phyloP scores from a whole-genome alignment of 1,284 basidiomycete species.

The Cryptococcus jaspeensis region DNA sequence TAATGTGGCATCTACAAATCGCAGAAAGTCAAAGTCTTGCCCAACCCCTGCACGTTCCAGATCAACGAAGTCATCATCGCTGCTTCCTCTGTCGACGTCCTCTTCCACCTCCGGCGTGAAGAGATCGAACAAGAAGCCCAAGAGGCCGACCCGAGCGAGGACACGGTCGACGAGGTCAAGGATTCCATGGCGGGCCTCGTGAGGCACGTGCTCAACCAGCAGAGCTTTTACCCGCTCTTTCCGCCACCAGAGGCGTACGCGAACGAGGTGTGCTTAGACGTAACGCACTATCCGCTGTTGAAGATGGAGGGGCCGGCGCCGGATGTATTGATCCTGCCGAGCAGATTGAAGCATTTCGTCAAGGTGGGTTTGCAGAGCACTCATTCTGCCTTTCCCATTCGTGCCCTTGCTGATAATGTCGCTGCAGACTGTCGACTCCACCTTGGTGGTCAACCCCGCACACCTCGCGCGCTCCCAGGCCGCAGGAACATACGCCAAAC shows the following conservation, averaged over 20 bases:
- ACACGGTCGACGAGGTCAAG: conserved; percentile 49
- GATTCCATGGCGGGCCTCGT: conserved; percentile 78
- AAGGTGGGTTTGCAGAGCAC: conserved; percentile 60
- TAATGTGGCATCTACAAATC: background rate
- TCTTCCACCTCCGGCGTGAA: conserved; percentile 85
- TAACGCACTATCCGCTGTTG: conserved; percentile 62
- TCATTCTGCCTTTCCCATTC: background rate
- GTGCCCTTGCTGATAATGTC: background rate
- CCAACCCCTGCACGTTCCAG: conserved; percentile 82
- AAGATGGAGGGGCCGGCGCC: conserved; percentile 58
- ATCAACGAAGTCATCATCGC: conserved; percentile 82
- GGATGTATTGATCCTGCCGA: conserved; percentile 80
- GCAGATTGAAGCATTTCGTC: conserved; percentile 77
- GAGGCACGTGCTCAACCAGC: conserved; percentile 78
- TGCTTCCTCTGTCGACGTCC: conserved; percentile 74
- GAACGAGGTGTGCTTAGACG: conserved; percentile 79
- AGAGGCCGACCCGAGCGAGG: conserved; percentile 60
- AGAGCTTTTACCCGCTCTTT: conserved; percentile 94
- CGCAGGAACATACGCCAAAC: conserved; percentile 50
- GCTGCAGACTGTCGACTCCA: conserved; percentile 49
- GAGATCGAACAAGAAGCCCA: conserved; percentile 72
- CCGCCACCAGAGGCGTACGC: conserved; percentile 73
- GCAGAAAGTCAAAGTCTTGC: conserved; percentile 72
- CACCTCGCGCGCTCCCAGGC: conserved; percentile 40
- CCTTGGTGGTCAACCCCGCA: conserved; percentile 51